phyloP scores from a whole-genome alignment of 495 filamentous ascomycete species.

The Daldinia grandis region DNA sequence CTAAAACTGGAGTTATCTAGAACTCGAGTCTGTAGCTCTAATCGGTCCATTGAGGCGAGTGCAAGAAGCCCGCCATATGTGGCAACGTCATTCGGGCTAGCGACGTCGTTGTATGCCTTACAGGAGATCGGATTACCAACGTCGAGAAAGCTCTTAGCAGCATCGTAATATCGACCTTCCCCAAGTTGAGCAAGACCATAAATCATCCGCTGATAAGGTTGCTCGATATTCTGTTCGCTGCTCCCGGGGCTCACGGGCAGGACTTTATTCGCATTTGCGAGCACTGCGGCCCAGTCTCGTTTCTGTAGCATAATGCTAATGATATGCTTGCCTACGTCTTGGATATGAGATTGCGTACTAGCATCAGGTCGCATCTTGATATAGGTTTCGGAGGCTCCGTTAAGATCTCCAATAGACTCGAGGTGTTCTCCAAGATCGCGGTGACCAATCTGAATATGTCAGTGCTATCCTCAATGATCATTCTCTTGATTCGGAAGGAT shows the following conservation, averaged over 20 bases:
- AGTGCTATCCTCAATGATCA: not conserved
- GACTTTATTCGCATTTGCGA: slow-evolving; percentile 74
- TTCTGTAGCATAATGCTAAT: slow-evolving; percentile 55
- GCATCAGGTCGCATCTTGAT: slow-evolving; percentile 58
- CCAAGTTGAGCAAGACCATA: slow-evolving; percentile 77
- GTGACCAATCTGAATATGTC: slow-evolving; percentile 52
- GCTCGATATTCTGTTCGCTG: slow-evolving; percentile 64
- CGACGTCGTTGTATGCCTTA: slow-evolving; percentile 72
- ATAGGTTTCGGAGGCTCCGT: slow-evolving; percentile 51
- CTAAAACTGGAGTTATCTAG: slow-evolving; percentile 84
- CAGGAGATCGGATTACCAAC: slow-evolving; percentile 61
- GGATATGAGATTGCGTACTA: slow-evolving; percentile 53
- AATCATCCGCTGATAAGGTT: slow-evolving; percentile 72
- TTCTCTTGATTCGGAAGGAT: slow-evolving; percentile 1
- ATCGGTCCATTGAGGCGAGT: slow-evolving; percentile 86
- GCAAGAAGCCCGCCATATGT: slow-evolving; percentile 92
- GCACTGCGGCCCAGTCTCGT: slow-evolving; percentile 60
- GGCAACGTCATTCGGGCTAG: slow-evolving; percentile 87
- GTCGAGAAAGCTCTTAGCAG: slow-evolving; percentile 75
- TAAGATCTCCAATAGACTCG: slow-evolving; percentile 54
- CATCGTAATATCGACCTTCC: slow-evolving; percentile 69
- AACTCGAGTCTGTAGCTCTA: slow-evolving; percentile 74
- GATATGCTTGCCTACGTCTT: slow-evolving; percentile 55
- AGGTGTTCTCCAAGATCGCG: slow-evolving; percentile 59
- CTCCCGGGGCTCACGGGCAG: slow-evolving; percentile 58